Evolutionary conservation across 345 rosid genomes (phyloP), one percentile per base, ranked within the genome.

Genomic region (Geranium brycei): DNA sequence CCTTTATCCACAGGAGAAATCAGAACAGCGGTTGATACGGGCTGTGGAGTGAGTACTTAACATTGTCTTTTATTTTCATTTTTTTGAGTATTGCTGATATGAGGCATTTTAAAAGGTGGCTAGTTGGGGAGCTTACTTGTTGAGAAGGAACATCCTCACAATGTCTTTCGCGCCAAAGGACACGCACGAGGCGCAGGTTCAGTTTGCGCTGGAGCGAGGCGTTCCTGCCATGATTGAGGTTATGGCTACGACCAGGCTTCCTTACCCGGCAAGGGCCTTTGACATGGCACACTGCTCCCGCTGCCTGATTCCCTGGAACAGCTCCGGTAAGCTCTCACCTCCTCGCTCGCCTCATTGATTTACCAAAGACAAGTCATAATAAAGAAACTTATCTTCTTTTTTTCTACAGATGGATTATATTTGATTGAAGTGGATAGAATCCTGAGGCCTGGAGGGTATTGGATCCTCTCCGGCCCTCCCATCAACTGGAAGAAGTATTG

Each of bases 211-310:
- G 69, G 82, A 93, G 76, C 83, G 99, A 12, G 99, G 99, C 74
- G 95, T 93, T 71, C 99, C 99, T 58, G 95, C 96, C 4, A 85
- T 93, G 77, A 88, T 93, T 55, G 95, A 91, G 51, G 70, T 93
- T 59, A 82, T 93, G 95, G 87, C 81, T 69, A 82, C 99, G 4
- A 77, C 79, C 71, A 82, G 97, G 67, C 91, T 86, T 80, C 95
- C 97, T 64, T 93, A 86, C 71, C 96, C 99, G 97, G 86, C 99
- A 38, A 82, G 99, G 80, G 86, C 97, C 71, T 93, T 93, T 47
- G 99, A 93, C 71, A 78, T 93, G 82, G 99, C 99, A 60, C 97
- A 93, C 58, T 93, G 97, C 62, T 93, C 97, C 68, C 97, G 99
- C 61, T 93, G 97, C 80, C 77, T 88, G 74, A 93, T 93, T 70